phyloP scores from a whole-genome alignment of 2,329 filamentous ascomycete species.

The Fusarium sp. region DNA sequence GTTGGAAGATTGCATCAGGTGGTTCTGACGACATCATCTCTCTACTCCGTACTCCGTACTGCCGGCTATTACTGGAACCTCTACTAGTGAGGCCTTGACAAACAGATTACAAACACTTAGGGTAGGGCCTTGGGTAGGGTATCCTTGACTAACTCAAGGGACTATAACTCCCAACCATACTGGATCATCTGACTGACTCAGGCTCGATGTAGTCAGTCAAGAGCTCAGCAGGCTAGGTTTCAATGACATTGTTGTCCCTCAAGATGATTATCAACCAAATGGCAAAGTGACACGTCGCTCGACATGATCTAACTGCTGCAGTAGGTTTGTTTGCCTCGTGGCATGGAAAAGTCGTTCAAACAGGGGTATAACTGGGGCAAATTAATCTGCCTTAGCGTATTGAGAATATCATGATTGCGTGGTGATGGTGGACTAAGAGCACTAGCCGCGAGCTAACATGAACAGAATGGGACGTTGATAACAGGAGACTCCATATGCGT shows the following conservation, averaged over 20 bases:
- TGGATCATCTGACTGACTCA: too few species aligned
- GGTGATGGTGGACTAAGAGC: neutral
- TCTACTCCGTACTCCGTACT: neutral
- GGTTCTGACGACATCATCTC: neutral
- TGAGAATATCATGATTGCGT: conserved; percentile 1
- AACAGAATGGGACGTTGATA: neutral
- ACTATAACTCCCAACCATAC: neutral
- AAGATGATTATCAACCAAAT: neutral
- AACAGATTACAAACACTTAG: neutral
- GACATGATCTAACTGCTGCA: neutral
- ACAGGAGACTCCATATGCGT: neutral
- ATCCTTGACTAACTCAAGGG: neutral
- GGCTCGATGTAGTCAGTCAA: neutral
- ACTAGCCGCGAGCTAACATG: conserved; percentile 4
- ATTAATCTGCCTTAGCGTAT: conserved; percentile 2
- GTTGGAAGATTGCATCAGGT: conserved; percentile 5
- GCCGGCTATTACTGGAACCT: neutral
- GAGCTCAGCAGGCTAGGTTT: neutral
- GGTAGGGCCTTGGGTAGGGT: neutral
- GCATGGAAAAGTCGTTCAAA: too few species aligned
- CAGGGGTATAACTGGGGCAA: conserved; percentile 3
- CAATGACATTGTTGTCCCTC: neutral
- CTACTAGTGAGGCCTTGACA: neutral
- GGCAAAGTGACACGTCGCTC: neutral
- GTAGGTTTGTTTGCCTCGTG: too few species aligned